Base-by-base conservation (phyloP, 441 rosid genomes). In the Mallotus repandus region DNA sequence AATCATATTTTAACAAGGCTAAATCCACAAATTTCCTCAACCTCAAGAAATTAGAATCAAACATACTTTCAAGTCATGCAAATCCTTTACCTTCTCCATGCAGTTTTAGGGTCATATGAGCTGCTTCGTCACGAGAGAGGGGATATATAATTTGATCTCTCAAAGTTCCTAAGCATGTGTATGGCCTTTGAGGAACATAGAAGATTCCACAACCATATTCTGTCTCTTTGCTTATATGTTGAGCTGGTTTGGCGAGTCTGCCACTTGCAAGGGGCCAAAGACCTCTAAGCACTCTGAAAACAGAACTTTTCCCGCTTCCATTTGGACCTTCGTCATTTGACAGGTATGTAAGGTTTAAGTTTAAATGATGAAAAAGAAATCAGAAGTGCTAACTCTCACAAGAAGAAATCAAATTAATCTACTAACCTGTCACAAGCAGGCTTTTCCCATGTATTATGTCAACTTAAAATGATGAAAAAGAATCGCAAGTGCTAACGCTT, bases 81-180 rank as follows among this genome's bases (percentile, higher is more conserved):
- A 52, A 75, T 57, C 61, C 43, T 71, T 75, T 83, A 92, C 98
- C 98, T 81, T 75, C 73, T 71, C 85, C 86, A 73, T 70, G 63
- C 76, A 88, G 70, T 81, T 87, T 86, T 69, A 84, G 67, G 67
- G 85, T 85, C 77, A 86, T 81, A 62, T 67, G 49, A 78, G 84
- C 86, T 57, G 98, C 99, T 84, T 94, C 98, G 82, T 90, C 92
- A 32, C 68, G 82, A 53, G 99, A 96, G 68, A 96, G 89, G 75
- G 99, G 99, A 83, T 96, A 96, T 83, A 94, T 94, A 76, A 94
- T 92, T 81, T 96, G 99, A 89, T 96, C 99, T 84, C 99, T 88
- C 82, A 96, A 83, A 76, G 98, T 96, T 73, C 99, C 99, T 78
- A 96, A 85, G 83, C 99, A 94, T 56, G 98, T 94, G 78, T 96